These are phyloP conservation scores for Rugonectria rugulosa DNA, from an alignment of 2,329 filamentous ascomycete genomes.

Conservation along the genomic window DNA sequence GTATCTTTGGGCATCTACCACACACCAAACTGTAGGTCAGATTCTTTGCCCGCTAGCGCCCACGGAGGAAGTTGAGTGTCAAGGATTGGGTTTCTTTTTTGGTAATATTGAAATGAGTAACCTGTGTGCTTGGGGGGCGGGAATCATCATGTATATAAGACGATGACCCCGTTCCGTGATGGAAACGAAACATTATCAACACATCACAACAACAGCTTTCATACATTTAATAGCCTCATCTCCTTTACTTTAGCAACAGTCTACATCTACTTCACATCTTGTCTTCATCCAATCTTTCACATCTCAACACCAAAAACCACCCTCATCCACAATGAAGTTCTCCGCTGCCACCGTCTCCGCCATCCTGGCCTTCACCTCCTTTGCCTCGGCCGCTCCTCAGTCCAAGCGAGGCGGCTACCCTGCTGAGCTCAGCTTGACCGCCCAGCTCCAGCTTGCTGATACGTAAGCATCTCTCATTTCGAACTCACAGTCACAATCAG, in stretches of 20 bases:
- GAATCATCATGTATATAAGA: slow-evolving; percentile 32
- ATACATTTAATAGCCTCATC: neutral
- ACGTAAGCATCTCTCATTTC: slow-evolving; percentile 38
- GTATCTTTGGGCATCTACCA: too few species aligned
- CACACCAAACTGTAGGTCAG: neutral
- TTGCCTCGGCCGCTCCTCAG: slow-evolving; percentile 39
- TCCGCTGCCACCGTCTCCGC: slow-evolving; percentile 43
- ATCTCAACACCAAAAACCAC: slow-evolving; percentile 1
- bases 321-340: slow-evolving; percentile 45
- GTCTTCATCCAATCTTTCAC: neutral
- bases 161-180: slow-evolving; percentile 22
- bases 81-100: neutral
- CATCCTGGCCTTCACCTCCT: slow-evolving; percentile 50
- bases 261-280: neutral
- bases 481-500: neutral
- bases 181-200: slow-evolving; percentile 28
- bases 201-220: slow-evolving; percentile 8
- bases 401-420: slow-evolving; percentile 18
- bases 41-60: neutral
- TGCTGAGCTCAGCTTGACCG: slow-evolving; percentile 42
- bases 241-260: neutral
- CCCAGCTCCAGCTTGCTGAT: slow-evolving; percentile 50
- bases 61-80: too few species aligned
- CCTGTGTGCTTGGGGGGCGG: slow-evolving; percentile 1
- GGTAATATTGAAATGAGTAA: neutral